These are phyloP conservation scores for Plasmodium adleri DNA, from an alignment of 169 alveolate species.

Conservation along the genomic window DNA sequence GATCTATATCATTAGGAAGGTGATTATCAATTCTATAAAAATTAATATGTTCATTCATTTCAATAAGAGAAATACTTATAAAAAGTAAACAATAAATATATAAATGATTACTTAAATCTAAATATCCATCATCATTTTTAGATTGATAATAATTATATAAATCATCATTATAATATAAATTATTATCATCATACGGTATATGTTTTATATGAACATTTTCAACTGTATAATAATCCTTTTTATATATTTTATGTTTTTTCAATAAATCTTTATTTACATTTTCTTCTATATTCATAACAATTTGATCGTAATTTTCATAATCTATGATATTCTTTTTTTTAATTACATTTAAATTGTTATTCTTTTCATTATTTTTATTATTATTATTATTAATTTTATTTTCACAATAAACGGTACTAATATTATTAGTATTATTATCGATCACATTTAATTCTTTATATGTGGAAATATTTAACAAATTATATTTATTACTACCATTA, in stretches of 20 bases:
- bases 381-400: conserved; percentile 4
- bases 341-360: not conserved
- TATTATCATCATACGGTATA: conserved; percentile 4
- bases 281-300: conserved; percentile 22
- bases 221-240: conserved; percentile 7
- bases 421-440: conserved; percentile 3
- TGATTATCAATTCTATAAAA: conserved; percentile 9
- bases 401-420: not conserved
- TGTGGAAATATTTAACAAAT: not conserved
- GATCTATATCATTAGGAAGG: conserved; percentile 26
- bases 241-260: conserved; percentile 21
- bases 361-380: not conserved
- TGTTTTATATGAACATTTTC: not conserved
- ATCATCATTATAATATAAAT: conserved; percentile 20
- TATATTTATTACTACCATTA: not conserved
- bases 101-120: conserved; percentile 51
- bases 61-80: conserved; percentile 56
- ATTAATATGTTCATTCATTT: conserved; percentile 39
- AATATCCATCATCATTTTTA: conserved; percentile 8
- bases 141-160: conserved; percentile 21
- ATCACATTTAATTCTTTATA: not conserved
- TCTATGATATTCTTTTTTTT: conserved; percentile 11
- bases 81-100: conserved; percentile 72
- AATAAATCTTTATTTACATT: conserved; percentile 44
- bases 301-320: conserved; percentile 21